A percentile compares a stretch with the other conserved stretches of the same genome.
These are phyloP conservation scores for Periconia macrospinosa DNA, from an alignment of 2,329 filamentous ascomycete genomes.

Conservation along the genomic window DNA sequence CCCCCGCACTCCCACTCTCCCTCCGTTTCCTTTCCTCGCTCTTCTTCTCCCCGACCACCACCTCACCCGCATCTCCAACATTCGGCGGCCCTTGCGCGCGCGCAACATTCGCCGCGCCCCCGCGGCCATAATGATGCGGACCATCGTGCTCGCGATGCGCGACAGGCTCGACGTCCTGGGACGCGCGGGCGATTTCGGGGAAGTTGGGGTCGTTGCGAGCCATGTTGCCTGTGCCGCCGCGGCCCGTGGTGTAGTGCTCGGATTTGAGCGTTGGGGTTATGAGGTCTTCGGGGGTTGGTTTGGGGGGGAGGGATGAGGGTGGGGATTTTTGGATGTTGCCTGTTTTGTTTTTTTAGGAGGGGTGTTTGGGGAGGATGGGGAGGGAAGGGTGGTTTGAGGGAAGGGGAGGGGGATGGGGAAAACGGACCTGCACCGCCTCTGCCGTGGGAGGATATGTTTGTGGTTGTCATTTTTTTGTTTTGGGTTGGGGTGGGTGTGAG, in stretches of 20 bases:
- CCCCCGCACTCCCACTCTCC: slow-evolving; percentile 14
- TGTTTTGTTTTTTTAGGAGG: slow-evolving; percentile 27
- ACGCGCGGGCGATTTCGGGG: slow-evolving; percentile 69
- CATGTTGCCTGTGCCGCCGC: slow-evolving; percentile 89
- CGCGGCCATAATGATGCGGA: slow-evolving; percentile 69
- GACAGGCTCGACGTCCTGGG: slow-evolving; percentile 76
- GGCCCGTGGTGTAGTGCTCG: slow-evolving; percentile 83
- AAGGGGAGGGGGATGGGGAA: slow-evolving; percentile 1
- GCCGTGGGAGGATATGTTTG: slow-evolving; percentile 62
- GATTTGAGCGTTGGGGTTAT: slow-evolving; percentile 82
- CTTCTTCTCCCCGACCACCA: slow-evolving; percentile 31
- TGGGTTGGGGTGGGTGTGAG: too few relatives aligned
- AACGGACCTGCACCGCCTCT: slow-evolving; percentile 71
- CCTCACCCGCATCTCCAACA: slow-evolving; percentile 45
- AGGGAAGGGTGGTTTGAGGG: background rate
- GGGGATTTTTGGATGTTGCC: slow-evolving; percentile 53
- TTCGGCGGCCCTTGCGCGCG: too few relatives aligned
- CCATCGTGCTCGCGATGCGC: slow-evolving; percentile 56
- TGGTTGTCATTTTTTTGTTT: slow-evolving; percentile 10
- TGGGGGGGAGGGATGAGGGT: slow-evolving; percentile 25
- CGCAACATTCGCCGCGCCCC: slow-evolving; percentile 73
- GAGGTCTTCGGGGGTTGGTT: slow-evolving; percentile 60
- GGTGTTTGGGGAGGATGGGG: too few relatives aligned
- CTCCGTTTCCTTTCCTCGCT: slow-evolving; percentile 26
- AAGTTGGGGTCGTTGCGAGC: slow-evolving; percentile 70